phyloP scores from a whole-genome alignment of 495 filamentous ascomycete species.

The Penicillium paxilli region DNA sequence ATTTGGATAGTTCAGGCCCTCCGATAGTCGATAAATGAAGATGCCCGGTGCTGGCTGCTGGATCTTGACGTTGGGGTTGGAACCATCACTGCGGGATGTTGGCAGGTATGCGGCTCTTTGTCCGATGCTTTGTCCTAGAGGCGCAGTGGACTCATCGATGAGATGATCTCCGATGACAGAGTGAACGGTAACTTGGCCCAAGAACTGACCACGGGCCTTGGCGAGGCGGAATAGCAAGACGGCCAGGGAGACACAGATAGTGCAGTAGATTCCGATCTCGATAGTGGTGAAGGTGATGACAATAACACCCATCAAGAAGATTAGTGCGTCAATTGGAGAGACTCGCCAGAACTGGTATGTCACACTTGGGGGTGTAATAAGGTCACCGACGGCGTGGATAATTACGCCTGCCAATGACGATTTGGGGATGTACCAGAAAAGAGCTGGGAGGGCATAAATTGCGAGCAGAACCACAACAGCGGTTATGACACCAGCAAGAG shows the following conservation, averaged over 20 bases:
- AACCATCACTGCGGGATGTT: slow-evolving; percentile 81
- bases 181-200: slow-evolving; percentile 85
- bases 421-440: slow-evolving; percentile 94
- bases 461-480: slow-evolving; percentile 87
- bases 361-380: slow-evolving; percentile 91
- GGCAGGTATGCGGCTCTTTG: slow-evolving; percentile 82
- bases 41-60: slow-evolving; percentile 85
- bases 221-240: slow-evolving; percentile 82
- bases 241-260: slow-evolving; percentile 70
- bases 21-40: slow-evolving; percentile 96
- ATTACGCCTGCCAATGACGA: slow-evolving; percentile 89
- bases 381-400: slow-evolving; percentile 93
- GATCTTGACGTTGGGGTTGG: slow-evolving; percentile 81
- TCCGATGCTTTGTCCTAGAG: slow-evolving; percentile 10
- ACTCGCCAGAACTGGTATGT: slow-evolving; percentile 96
- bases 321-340: slow-evolving; percentile 83
- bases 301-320: slow-evolving; percentile 93
- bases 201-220: slow-evolving; percentile 82
- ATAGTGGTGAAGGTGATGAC: slow-evolving; percentile 90
- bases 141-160: slow-evolving; percentile 50
- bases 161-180: slow-evolving; percentile 83
- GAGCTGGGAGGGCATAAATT: slow-evolving; percentile 88
- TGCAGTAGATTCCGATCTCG: slow-evolving; percentile 90
- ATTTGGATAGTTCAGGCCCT: slow-evolving; percentile 96
- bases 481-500: slow-evolving; percentile 89